Evolutionary conservation across 2,329 filamentous ascomycete genomes (phyloP), one percentile per base, ranked within the genome.

Genomic region (Dothideomycetidae sp.): DNA sequence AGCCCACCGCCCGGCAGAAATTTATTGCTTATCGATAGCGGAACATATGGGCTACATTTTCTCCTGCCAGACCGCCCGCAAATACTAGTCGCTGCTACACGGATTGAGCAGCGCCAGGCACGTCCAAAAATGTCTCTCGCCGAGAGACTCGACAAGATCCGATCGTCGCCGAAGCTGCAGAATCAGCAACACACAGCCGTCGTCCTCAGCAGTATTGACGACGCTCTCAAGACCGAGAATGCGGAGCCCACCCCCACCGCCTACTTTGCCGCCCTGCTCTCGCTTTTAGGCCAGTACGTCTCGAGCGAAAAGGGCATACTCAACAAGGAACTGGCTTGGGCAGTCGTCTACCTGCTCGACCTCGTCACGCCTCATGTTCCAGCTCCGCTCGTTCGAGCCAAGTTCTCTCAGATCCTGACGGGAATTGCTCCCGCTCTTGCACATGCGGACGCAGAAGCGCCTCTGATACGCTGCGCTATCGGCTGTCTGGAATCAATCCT

Each of bases 131-230:
- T 64, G 63, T 74, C 75, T 60, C 65, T 96, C 53, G 76, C 81
- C 58, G 88, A 93, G 68, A 92, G 85, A 68, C 75, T 98, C 58
- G 82, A 88, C 66, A 94, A 92, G 73, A 94, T 96, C 60, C 82
- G 90, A 63, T 90, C 62, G 48, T 61, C 82, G 56, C 90, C 90
- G 40, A 93, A 93, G 62, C 75, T 94, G 53, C 83, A 96, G 61
- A 93, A 82, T 58, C 86, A 94, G 64, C 77, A 93, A 60, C 84
- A 90, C 81, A 88, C 81, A 45, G 80, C 78, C 43, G 76, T 93
- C 50, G 78, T 98, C 44, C 75, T 98, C 46, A 76, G 78, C 48
- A 86, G 88, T 44, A 81, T 98, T 52, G 90, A 98, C 59, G 81
- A 92, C 50, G 94, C 85, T 29, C 74, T 98, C 42, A 78, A 80